Conservation (phyloP, 768 basidiomycete species). For the Pleurotus tuoliensis region DNA sequence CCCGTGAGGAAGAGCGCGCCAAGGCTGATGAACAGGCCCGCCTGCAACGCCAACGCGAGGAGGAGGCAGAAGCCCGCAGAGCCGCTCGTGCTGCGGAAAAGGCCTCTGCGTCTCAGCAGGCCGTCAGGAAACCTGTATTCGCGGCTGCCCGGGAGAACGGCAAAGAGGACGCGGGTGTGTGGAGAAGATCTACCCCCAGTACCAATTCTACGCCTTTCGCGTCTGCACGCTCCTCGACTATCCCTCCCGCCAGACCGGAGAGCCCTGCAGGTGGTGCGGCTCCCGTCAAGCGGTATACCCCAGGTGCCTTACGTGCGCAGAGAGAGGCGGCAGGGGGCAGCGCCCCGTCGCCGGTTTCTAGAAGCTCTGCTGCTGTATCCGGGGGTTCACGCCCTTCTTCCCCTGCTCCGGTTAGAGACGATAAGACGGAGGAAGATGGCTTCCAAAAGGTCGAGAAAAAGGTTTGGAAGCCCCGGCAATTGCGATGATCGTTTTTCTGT, state of each 20-base stretch:
- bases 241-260: slow-evolving; percentile 44
- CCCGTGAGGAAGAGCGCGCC: slow-evolving; percentile 47
- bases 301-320: slow-evolving; percentile 30
- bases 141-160: slow-evolving; percentile 18
- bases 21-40: slow-evolving; percentile 52
- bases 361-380: slow-evolving; percentile 6
- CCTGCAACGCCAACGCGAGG: slow-evolving; percentile 61
- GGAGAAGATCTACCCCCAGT: slow-evolving; percentile 25
- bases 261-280: slow-evolving; percentile 45
- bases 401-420: slow-evolving; percentile 22
- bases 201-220: slow-evolving; percentile 23
- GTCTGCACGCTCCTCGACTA: slow-evolving; percentile 22
- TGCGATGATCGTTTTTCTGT: background rate
- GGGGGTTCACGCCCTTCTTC: slow-evolving; percentile 57
- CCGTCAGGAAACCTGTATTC: slow-evolving; percentile 23
- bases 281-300: slow-evolving; percentile 38
- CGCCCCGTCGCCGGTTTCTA: background rate
- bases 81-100: slow-evolving; percentile 37
- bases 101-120: slow-evolving; percentile 21
- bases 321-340: slow-evolving; percentile 26
- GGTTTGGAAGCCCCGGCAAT: background rate
- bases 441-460: slow-evolving; percentile 59
- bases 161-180: slow-evolving; percentile 19
- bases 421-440: slow-evolving; percentile 60
- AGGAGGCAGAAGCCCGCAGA: slow-evolving; percentile 58